A percentile compares a stretch with the other conserved stretches of the same genome.
phyloP scores from a whole-genome alignment of 805 yeast species.

The Starmerella bacillaris region DNA sequence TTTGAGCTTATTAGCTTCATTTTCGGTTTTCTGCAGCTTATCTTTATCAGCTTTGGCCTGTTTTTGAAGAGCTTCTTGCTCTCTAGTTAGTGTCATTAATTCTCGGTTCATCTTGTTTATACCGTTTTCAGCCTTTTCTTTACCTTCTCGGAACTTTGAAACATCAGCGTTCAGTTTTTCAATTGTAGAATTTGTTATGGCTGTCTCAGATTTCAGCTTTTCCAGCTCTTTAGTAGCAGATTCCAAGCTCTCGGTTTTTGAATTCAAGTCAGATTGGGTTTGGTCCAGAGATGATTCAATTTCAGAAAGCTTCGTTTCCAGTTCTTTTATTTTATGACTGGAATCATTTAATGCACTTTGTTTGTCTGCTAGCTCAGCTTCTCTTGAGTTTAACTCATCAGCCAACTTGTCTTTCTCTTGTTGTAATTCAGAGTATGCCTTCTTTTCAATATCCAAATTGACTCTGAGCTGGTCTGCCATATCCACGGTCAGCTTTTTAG shows the following conservation, averaged over 20 bases:
- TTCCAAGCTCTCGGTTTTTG: neutral
- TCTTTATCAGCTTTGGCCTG: no score
- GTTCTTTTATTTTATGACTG: neutral
- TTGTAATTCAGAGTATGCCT: neutral
- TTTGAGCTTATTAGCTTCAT: no score
- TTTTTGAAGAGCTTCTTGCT: constrained; percentile 28
- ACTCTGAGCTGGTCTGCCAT: constrained; percentile 27
- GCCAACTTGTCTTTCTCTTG: neutral
- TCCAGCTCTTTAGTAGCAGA: neutral
- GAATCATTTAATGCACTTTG: no score
- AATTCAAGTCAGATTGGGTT: no score
- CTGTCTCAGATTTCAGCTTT: constrained; percentile 1
- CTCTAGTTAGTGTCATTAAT: constrained; percentile 43
- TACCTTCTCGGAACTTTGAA: constrained; percentile 26
- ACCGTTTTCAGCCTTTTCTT: constrained; percentile 62
- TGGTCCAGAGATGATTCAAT: no score
- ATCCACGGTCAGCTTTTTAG: constrained; percentile 44
- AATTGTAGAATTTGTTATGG: constrained; percentile 1
- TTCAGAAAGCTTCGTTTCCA: neutral
- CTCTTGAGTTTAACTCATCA: neutral
- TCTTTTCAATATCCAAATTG: constrained; percentile 3
- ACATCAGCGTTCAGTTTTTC: constrained; percentile 16
- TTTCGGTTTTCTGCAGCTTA: no score
- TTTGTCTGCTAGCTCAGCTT: neutral
- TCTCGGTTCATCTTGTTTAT: constrained; percentile 83